Percentiles rank a stretch among this genome's conserved stretches.
Evolutionary conservation across 352 stramenopile species (phyloP).

Genomic region (Phytophthora ohioensis): DNA sequence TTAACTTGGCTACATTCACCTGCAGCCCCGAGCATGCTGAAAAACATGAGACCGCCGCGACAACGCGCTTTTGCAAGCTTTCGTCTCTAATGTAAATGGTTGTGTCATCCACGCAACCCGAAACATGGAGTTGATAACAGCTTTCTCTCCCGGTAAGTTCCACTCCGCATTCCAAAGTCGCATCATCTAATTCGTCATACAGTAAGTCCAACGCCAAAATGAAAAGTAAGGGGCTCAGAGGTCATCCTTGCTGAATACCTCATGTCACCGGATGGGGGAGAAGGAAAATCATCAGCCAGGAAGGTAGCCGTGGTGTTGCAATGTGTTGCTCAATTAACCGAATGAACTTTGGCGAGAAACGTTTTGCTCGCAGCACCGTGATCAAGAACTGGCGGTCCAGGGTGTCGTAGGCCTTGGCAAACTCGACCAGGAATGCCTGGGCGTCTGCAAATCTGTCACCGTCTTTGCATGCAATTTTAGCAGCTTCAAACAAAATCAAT

Average conservation of each 20-base stretch:
- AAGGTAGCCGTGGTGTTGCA: not conserved
- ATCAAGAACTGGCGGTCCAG: constrained; percentile 1
- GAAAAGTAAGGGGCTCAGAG: constrained; percentile 1
- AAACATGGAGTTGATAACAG: not conserved
- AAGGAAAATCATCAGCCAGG: constrained; percentile 1
- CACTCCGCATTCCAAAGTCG: too few relatives aligned
- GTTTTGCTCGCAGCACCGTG: not conserved
- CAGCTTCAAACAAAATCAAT: not conserved
- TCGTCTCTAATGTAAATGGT: not conserved
- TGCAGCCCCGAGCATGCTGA: too few relatives aligned
- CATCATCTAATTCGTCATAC: too few relatives aligned
- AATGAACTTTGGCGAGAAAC: not conserved
- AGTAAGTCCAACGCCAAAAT: constrained; percentile 3
- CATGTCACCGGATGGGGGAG: not conserved
- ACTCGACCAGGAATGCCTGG: constrained; percentile 6
- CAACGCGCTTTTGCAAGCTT: too few relatives aligned
- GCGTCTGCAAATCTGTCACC: not conserved
- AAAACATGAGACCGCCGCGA: too few relatives aligned
- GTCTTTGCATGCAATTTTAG: not conserved
- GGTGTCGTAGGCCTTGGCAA: constrained; percentile 23
- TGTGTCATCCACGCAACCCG: constrained; percentile 9
- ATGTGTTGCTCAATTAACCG: not conserved
- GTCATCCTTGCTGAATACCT: constrained; percentile 12
- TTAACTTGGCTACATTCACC: too few relatives aligned
- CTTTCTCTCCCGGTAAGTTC: not conserved